Evolutionary conservation across 441 rosid genomes (phyloP), one percentile per base, ranked within the genome.

Genomic region (Syzygium malaccense): DNA sequence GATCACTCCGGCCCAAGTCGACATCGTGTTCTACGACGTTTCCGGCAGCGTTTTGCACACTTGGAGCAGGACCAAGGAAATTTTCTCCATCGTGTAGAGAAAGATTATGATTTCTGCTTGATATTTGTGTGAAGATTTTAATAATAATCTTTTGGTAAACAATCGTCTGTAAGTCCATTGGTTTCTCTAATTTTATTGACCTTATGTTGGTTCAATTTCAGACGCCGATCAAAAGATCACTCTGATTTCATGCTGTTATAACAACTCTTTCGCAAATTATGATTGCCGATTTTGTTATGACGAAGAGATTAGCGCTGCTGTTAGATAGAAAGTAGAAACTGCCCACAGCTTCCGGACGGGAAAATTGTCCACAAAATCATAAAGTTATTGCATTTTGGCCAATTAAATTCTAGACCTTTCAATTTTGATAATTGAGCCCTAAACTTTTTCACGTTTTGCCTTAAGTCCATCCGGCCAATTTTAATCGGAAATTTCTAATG

Each of bases 31-130:
- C 88, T 96, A 95, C 56, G 95, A 95, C 87, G 92, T 92, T 87
- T 92, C 87, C 55, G 98, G 98, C 86, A 33, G 90, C 48, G 88
- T 92, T 84, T 60, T 94, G 90, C 95, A 95, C 90, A 86, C 90
- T 45, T 93, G 96, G 96, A 90, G 80, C 56, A 85, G 87, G 45
- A 86, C 91, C 37, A 93, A 95, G 90, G 85, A 45, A 49, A 89
- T 87, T 26, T 48, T 68, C 85, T 91, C 91, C 10, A 56, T 87
- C 28, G 26, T 92, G 11, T 92, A 85, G 71, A 68, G 55, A 45
- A 41, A 37, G n/a, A 75, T 23, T 45, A 11, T 37, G 7, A 37
- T 75, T 37, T 12, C 25, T 23, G 45, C 9, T 37, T 23, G 51
- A 37, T 37, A 14, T 14, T 5, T 37, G 51, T 5, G 60, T 32